Base-by-base conservation (phyloP, 805 yeast species). In the Candida ulmi region DNA sequence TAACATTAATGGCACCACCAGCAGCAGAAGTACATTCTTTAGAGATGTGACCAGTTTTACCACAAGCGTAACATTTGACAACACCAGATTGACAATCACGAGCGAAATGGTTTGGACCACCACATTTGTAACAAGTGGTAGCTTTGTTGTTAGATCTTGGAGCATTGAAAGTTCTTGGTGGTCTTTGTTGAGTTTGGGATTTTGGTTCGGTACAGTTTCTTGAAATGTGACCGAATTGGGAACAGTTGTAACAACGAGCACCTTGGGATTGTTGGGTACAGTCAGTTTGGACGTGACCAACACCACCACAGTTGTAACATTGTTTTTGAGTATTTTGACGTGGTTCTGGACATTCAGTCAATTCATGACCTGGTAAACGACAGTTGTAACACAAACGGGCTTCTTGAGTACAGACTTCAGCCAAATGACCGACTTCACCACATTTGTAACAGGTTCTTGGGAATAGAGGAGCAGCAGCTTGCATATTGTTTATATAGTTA, bases 341-440 rank as follows among this genome's bases (percentile, higher is more conserved):
- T 60, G 95, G 95, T 59, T 80, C 80, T 33, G 93, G 83, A 67
- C 97, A 88, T 48, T 84, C 95, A 52, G 78, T 75, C 39, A 93
- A 85, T 65, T 86, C 90, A 65, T 87, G 96, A 48, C 93, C 93
- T 44, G 95, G 83, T 64, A 82, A 74, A 61, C 82, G 85, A 68
- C 96, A 87, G 79, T 88, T 87, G 83, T 88, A 87, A 69, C 96
- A 87, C 60, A 87, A 72, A 70, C 90, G 81, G 64, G 83, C 90
- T 45, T 80, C 72, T 66, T 87, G 90, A 48, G 76, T 71, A 70
- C 97, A 88, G 60, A 78, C 83, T 60, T 84, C 93, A 52, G 95
- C 95, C 60, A 85, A 72, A 71, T 87, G 95, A 49, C 95, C 95
- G 53, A 83, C 74, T 68, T 85, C 86, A 59, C 96, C 96, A 70